A percentile compares a stretch with the other conserved stretches of the same genome.
phyloP scores from a whole-genome alignment of 306 rosid genomes.

The Prosopis cineraria region DNA sequence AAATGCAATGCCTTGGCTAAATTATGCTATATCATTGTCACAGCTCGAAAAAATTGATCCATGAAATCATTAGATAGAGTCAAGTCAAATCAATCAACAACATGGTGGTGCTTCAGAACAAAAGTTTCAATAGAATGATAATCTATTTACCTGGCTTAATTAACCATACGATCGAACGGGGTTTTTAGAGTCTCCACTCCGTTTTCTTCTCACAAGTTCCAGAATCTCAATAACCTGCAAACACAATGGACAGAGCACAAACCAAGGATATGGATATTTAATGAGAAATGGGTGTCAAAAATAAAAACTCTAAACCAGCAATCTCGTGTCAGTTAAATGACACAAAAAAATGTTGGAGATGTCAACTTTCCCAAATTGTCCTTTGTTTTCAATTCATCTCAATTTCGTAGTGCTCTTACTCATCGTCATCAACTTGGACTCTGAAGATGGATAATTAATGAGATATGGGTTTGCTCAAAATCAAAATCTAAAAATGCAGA shows the following conservation, averaged over 20 bases:
- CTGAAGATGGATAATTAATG: neutral
- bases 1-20: no score
- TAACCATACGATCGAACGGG: constrained; percentile 37
- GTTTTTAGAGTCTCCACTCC: constrained; percentile 49
- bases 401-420: neutral
- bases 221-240: constrained; percentile 73
- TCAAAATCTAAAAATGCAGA: no score
- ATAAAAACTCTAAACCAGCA: neutral
- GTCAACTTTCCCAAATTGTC: neutral
- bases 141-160: constrained; percentile 46
- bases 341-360: neutral
- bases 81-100: constrained; percentile 6
- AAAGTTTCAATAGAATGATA: constrained; percentile 8
- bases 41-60: constrained; percentile 6
- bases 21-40: no score
- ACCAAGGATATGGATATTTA: neutral
- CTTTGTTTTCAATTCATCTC: neutral
- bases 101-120: constrained; percentile 12
- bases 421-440: neutral
- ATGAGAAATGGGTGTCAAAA: neutral
- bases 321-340: neutral
- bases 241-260: neutral
- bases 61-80: neutral
- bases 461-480: neutral
- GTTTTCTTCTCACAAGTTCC: constrained; percentile 79